These are phyloP conservation scores for Raffaelea deltoideospora DNA, from an alignment of 2,329 filamentous ascomycete species.

Conservation along the genomic window DNA sequence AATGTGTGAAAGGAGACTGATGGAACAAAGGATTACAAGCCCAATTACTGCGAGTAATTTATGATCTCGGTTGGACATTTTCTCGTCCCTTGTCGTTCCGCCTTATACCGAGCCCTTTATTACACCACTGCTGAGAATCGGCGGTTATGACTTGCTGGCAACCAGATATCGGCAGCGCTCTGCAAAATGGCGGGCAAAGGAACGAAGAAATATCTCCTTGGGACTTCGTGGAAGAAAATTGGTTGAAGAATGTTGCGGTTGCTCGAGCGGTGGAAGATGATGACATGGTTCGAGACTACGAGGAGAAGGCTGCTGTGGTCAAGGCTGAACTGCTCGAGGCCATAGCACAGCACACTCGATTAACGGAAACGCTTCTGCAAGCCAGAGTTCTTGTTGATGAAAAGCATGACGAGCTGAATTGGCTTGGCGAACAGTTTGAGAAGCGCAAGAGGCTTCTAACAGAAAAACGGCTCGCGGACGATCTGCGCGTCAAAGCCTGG, in stretches of 20 bases:
- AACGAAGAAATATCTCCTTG: constrained; percentile 10
- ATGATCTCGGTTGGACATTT: no score
- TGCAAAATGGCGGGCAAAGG: no score
- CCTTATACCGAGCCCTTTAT: no score
- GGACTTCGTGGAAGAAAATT: constrained; percentile 21
- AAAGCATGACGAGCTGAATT: constrained; percentile 5
- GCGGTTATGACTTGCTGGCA: no score
- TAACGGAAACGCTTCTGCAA: constrained; percentile 21
- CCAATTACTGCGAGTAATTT: no score
- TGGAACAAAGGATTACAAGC: no score
- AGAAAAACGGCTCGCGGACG: constrained; percentile 2
- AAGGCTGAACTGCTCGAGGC: constrained; percentile 19
- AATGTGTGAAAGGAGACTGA: no score
- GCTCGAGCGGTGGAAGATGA: constrained; percentile 14
- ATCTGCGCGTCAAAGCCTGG: constrained; percentile 5
- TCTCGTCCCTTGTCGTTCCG: no score
- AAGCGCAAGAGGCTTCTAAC: not conserved
- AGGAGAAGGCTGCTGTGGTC: constrained; percentile 14
- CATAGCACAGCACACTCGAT: constrained; percentile 19
- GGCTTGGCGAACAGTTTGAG: constrained; percentile 7
- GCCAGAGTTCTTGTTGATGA: constrained; percentile 11
- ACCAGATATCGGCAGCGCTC: no score
- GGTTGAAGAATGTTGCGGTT: constrained; percentile 10
- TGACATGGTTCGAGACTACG: constrained; percentile 17
- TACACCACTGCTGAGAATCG: no score